Evolutionary conservation across 1,284 basidiomycete species (phyloP).

Genomic region (Inonotus obliquus): DNA sequence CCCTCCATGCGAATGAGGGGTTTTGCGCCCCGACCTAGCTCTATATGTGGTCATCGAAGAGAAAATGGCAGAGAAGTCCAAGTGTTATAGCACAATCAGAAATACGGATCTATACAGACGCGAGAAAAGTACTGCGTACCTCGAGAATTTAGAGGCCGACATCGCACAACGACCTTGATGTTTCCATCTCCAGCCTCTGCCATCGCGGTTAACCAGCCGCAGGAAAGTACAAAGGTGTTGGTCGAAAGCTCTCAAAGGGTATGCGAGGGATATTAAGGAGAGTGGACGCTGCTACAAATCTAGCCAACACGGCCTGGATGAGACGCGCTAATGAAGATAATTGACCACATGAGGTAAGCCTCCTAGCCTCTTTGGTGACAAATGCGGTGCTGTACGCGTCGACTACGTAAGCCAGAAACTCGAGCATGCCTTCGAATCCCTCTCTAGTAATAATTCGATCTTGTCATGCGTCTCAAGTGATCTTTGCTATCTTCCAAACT

Average conservation of each 20-base stretch:
- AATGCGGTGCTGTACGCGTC: background rate
- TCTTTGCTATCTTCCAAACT: too few species aligned
- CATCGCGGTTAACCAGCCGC: slow-evolving; percentile 35
- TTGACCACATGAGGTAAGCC: background rate
- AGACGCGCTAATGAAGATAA: background rate
- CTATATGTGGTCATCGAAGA: slow-evolving; percentile 37
- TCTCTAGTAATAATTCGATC: too few species aligned
- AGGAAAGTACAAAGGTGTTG: background rate
- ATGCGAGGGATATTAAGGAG: background rate
- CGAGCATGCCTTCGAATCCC: too few species aligned
- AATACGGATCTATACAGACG: background rate
- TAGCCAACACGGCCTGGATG: background rate
- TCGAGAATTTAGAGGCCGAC: slow-evolving; percentile 89
- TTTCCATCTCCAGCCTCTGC: slow-evolving; percentile 72
- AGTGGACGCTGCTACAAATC: background rate
- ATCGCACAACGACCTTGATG: slow-evolving; percentile 96
- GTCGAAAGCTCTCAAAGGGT: background rate
- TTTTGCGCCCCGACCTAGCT: slow-evolving; percentile 88
- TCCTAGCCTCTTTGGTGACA: background rate
- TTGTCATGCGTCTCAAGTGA: too few species aligned
- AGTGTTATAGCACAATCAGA: too few species aligned
- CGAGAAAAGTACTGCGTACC: slow-evolving; percentile 46
- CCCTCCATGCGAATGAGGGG: slow-evolving; percentile 90
- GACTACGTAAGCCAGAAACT: too few species aligned
- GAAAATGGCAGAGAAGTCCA: background rate